A percentile compares a stretch with the other conserved stretches of the same genome.
Conservation (phyloP, 345 rosid species). For the Melaleuca alternifolia region DNA sequence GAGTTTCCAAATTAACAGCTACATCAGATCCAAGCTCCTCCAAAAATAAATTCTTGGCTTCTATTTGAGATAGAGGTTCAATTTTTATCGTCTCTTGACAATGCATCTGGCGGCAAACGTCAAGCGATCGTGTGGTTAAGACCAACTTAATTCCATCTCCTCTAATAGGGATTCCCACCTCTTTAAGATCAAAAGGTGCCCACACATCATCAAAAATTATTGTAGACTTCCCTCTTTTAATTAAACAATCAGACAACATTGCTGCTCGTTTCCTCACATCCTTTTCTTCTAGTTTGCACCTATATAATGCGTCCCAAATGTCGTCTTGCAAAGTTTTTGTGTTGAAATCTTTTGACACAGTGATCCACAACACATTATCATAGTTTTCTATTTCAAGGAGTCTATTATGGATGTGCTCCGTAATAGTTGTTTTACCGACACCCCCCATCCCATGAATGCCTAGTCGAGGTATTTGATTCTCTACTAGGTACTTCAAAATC, state of each 20-base stretch:
- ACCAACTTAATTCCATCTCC: neutral
- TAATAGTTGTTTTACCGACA: neutral
- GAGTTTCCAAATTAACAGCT: neutral
- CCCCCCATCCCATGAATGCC: neutral
- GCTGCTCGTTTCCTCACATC: neutral
- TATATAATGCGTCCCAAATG: accelerated
- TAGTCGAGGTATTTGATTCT: neutral
- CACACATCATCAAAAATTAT: neutral
- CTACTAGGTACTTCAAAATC: neutral
- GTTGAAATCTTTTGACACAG: neutral
- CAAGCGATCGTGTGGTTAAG: neutral
- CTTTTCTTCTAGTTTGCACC: accelerated
- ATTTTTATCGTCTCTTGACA: neutral
- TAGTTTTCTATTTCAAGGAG: no score
- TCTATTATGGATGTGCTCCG: neutral
- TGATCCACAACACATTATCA: neutral
- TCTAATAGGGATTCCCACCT: neutral
- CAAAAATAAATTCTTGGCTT: neutral
- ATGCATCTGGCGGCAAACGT: neutral
- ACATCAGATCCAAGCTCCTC: neutral
- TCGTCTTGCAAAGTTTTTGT: accelerated
- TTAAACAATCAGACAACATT: neutral
- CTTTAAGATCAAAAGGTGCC: neutral
- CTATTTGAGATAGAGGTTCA: neutral
- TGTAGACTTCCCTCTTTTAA: accelerated